These are phyloP conservation scores for Urostyla sp. DNA, from an alignment of 73 alveolate genomes.

Conservation along the genomic window DNA sequence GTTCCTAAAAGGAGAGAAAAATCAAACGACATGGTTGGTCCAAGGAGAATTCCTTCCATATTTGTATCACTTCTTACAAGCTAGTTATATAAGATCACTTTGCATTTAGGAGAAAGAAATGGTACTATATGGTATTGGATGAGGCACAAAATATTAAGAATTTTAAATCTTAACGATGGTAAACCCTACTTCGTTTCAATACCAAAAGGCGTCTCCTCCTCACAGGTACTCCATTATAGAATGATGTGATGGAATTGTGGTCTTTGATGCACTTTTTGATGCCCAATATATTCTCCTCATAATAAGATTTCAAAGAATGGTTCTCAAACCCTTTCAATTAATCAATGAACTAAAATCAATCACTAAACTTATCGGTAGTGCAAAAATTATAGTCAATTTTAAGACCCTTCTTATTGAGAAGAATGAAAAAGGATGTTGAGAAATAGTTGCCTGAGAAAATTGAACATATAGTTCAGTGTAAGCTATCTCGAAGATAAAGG, in stretches of 20 bases:
- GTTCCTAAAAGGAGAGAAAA: conserved; percentile 94
- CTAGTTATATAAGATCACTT: conserved; percentile 96
- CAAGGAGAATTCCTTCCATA: conserved; percentile 97
- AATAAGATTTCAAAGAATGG: conserved; percentile 90
- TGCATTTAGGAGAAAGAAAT: conserved; percentile 97
- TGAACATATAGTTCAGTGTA: conserved; percentile 95
- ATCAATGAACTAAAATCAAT: conserved; percentile 89
- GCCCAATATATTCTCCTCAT: conserved; percentile 93
- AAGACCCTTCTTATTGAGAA: conserved; percentile 97
- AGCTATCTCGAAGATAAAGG: conserved; percentile 96
- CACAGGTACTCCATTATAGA: conserved; percentile 99
- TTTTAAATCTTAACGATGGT: conserved; percentile 98
- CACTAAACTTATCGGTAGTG: conserved; percentile 85
- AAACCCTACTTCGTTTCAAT: conserved; percentile 96
- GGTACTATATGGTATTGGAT: conserved; percentile 99
- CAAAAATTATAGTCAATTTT: conserved; percentile 91
- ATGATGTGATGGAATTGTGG: conserved; percentile 99
- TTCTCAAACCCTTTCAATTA: conserved; percentile 95
- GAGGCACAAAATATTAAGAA: conserved; percentile 99
- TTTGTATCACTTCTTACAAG: conserved; percentile 97
- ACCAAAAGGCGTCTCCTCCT: conserved; percentile 96
- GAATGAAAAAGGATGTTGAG: conserved; percentile 98
- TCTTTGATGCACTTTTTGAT: conserved; percentile 98
- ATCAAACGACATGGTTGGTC: conserved; percentile 99
- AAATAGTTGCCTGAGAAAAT: conserved; percentile 96